These are phyloP conservation scores for Marchantia paleacea DNA, from an alignment of 225 moss, liverwort and hornwort species.

Conservation along the genomic window DNA sequence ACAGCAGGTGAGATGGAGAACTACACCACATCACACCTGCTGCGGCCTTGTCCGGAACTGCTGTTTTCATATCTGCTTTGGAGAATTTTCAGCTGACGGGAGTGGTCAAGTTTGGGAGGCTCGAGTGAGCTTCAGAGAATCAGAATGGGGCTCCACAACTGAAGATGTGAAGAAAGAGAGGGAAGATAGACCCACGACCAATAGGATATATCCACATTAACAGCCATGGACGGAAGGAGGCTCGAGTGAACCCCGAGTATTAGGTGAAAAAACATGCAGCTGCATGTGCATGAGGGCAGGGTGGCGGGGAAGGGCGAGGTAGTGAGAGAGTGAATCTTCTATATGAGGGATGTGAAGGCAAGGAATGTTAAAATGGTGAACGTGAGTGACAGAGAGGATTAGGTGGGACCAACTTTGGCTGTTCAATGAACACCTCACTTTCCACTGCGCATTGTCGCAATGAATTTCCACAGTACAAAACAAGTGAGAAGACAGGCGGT, in stretches of 20 bases:
- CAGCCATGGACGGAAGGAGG: background rate
- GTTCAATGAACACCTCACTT: background rate
- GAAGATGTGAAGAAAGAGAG: background rate
- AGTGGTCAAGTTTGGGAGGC: background rate
- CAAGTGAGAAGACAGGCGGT: background rate
- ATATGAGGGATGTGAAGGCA: too few species aligned
- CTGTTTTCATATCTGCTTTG: background rate
- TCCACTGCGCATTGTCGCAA: background rate
- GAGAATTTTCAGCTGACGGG: background rate
- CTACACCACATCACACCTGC: too few species aligned
- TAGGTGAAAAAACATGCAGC: background rate
- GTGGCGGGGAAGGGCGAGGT: background rate
- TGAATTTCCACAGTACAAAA: background rate
- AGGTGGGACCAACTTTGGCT: background rate
- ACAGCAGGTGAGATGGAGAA: too few species aligned
- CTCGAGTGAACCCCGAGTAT: background rate
- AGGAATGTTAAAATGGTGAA: background rate
- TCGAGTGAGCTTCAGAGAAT: too few species aligned
- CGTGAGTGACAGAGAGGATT: conserved; percentile 1
- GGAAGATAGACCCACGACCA: background rate
- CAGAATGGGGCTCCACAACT: too few species aligned
- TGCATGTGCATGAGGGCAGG: background rate
- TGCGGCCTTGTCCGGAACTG: too few species aligned
- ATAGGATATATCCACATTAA: background rate
- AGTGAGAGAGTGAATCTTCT: background rate